phyloP scores from a whole-genome alignment of 495 filamentous ascomycete species.

The Glonium stellatum region DNA sequence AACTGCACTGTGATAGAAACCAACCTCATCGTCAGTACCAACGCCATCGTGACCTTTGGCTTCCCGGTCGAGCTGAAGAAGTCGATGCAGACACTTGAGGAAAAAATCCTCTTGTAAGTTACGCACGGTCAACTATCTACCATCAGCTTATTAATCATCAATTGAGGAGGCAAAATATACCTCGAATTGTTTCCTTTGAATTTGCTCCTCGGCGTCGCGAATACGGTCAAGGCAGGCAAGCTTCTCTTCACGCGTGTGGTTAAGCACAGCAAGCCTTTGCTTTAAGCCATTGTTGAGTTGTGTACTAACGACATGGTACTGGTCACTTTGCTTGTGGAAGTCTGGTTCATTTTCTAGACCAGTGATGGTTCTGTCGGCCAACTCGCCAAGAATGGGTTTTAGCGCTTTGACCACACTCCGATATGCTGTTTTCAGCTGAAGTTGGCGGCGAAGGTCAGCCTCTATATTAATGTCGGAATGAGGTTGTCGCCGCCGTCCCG shows the following conservation, averaged over 20 bases:
- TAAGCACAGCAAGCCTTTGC: slow-evolving; percentile 19
- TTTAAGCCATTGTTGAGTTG: slow-evolving; percentile 23
- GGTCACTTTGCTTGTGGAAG: slow-evolving; percentile 25
- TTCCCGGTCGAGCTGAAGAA: slow-evolving; percentile 18
- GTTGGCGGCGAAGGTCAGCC: slow-evolving; percentile 35
- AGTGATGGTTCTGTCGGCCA: slow-evolving; percentile 30
- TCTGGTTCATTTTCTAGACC: slow-evolving; percentile 29
- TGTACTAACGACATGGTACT: slow-evolving; percentile 24
- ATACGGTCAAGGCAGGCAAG: slow-evolving; percentile 16
- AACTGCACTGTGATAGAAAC: background rate
- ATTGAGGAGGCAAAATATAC: slow-evolving; percentile 2
- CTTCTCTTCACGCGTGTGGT: slow-evolving; percentile 9
- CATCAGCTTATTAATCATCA: background rate
- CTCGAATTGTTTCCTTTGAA: slow-evolving; percentile 13
- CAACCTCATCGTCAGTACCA: slow-evolving; percentile 26
- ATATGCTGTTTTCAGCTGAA: slow-evolving; percentile 34
- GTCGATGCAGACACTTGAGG: slow-evolving; percentile 13
- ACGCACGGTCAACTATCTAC: slow-evolving; percentile 11
- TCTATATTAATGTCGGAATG: slow-evolving; percentile 34
- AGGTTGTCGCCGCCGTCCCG: slow-evolving; percentile 34
- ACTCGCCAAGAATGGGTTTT: slow-evolving; percentile 34
- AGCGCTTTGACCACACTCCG: slow-evolving; percentile 31
- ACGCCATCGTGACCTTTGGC: slow-evolving; percentile 9
- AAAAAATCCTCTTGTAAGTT: slow-evolving; percentile 17
- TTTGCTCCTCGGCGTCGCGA: slow-evolving; percentile 11